Evolutionary conservation across 2,329 filamentous ascomycete species (phyloP).

Genomic region (Rhinocladiella mackenziei): DNA sequence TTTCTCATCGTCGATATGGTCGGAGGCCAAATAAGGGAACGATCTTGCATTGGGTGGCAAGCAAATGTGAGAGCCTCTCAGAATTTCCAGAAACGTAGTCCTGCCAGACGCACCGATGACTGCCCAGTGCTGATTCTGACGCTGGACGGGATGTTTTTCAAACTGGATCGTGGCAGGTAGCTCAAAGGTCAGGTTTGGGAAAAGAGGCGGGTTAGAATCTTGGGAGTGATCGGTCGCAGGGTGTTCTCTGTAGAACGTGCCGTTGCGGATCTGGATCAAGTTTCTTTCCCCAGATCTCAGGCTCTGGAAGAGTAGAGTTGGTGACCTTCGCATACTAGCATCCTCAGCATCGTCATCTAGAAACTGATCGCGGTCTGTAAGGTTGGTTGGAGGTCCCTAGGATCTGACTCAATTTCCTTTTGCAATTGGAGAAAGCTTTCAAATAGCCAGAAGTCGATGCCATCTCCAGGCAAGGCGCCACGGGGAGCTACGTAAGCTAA

Average conservation of each 20-base stretch:
- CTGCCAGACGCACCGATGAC: slow-evolving; percentile 76
- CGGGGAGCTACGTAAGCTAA: neutral
- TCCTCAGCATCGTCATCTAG: slow-evolving; percentile 8
- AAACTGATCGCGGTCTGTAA: no score
- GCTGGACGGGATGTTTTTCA: slow-evolving; percentile 35
- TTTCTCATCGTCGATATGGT: slow-evolving; percentile 53
- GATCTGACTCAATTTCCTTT: no score
- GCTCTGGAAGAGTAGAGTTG: slow-evolving; percentile 13
- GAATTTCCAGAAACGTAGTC: slow-evolving; percentile 74
- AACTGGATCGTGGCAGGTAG: slow-evolving; percentile 51
- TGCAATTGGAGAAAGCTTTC: no score
- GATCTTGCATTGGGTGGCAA: slow-evolving; percentile 70
- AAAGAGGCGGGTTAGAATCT: slow-evolving; percentile 63
- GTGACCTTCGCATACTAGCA: slow-evolving; percentile 25
- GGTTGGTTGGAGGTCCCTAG: no score
- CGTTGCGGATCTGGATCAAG: slow-evolving; percentile 69
- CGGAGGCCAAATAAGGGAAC: slow-evolving; percentile 71
- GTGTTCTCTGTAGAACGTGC: slow-evolving; percentile 77
- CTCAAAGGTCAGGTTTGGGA: slow-evolving; percentile 65
- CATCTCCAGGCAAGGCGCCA: neutral
- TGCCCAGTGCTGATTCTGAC: slow-evolving; percentile 65
- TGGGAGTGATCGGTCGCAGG: slow-evolving; percentile 49
- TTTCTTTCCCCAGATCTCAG: slow-evolving; percentile 32
- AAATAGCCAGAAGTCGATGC: neutral
- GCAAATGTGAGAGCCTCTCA: slow-evolving; percentile 71